A percentile compares a stretch with the other conserved stretches of the same genome.
These are phyloP conservation scores for Alternaria triticina DNA, from an alignment of 2,329 filamentous ascomycete species.

Conservation along the genomic window DNA sequence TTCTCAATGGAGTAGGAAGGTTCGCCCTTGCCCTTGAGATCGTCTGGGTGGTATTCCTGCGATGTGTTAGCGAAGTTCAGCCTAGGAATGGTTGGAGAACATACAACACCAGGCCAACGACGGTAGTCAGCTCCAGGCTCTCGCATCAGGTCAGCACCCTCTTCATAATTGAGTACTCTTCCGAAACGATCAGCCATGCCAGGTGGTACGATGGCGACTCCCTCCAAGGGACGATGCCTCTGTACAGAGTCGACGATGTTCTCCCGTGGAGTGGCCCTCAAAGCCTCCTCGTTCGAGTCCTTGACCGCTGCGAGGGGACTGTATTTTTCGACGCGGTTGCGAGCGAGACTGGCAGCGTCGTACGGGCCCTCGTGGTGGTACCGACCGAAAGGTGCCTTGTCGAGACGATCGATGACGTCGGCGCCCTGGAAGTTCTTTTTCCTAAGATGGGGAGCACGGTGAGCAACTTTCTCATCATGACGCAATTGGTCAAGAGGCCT, in stretches of 20 bases:
- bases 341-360: constrained; percentile 77
- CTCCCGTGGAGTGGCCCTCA: constrained; percentile 80
- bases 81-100: constrained; percentile 43
- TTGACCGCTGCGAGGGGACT: constrained; percentile 80
- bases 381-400: constrained; percentile 65
- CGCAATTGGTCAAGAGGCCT: constrained; percentile 71
- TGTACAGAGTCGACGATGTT: constrained; percentile 76
- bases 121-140: constrained; percentile 82
- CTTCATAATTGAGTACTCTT: constrained; percentile 76
- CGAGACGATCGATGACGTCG: constrained; percentile 82
- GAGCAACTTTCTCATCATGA: constrained; percentile 67
- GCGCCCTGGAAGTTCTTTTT: constrained; percentile 70
- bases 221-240: constrained; percentile 80
- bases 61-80: constrained; percentile 10
- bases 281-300: constrained; percentile 74
- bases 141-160: constrained; percentile 85
- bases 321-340: constrained; percentile 68
- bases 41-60: constrained; percentile 71
- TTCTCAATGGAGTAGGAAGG: constrained; percentile 75
- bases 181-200: constrained; percentile 73
- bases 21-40: constrained; percentile 84
- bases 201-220: constrained; percentile 76
- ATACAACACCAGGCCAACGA: constrained; percentile 75
- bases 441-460: constrained; percentile 69
- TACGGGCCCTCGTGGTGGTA: constrained; percentile 94